phyloP scores from a whole-genome alignment of 345 rosid genomes.

The Populus tremula region DNA sequence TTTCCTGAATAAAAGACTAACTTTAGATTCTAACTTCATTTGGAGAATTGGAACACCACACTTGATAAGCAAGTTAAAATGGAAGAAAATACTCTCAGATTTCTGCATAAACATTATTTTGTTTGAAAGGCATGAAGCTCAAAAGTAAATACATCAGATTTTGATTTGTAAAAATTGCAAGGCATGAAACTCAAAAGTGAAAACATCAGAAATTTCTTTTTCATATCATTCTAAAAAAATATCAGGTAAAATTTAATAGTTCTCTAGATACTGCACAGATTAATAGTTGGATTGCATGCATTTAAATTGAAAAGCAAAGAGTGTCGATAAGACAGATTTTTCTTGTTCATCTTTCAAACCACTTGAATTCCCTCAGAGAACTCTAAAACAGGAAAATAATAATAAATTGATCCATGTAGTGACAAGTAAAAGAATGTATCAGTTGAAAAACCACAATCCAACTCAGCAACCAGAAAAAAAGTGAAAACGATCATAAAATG shows the following conservation, averaged over 20 bases:
- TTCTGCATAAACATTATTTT: neutral
- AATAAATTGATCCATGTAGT: neutral
- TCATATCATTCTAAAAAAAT: neutral
- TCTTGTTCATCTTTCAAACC: neutral
- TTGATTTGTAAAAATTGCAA: neutral
- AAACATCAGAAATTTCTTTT: neutral
- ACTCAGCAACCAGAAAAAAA: neutral
- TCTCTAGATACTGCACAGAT: neutral
- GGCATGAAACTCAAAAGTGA: neutral
- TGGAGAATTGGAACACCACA: slow-evolving; percentile 22
- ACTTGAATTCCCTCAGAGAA: neutral
- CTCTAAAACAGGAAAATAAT: neutral
- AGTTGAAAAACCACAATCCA: neutral
- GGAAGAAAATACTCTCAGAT: neutral
- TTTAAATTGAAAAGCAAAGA: neutral
- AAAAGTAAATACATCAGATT: neutral
- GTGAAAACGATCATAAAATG: neutral
- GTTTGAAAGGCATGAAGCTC: neutral
- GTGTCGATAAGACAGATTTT: neutral
- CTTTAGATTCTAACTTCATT: slow-evolving; percentile 26
- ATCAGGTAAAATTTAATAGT: neutral
- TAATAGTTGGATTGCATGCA: neutral
- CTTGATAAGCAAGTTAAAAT: neutral
- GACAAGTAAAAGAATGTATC: neutral
- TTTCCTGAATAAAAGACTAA: slow-evolving; percentile 51